Base-by-base conservation (phyloP, 2,329 filamentous ascomycete genomes). In the Calonectria henricotiae region DNA sequence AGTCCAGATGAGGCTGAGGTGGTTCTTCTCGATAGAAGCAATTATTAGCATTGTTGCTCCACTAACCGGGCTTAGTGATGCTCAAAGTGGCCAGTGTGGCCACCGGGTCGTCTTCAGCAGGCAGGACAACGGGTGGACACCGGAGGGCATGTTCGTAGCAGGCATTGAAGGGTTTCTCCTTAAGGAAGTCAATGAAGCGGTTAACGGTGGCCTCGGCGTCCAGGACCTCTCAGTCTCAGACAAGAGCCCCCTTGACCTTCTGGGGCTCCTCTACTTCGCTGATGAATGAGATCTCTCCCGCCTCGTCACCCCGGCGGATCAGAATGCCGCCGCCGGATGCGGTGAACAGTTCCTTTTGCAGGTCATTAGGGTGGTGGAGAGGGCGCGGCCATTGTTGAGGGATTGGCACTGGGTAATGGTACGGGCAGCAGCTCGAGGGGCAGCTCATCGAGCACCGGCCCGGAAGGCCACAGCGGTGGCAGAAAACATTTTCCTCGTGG, bases 301-400 rank as follows among this genome's bases (percentile, higher is more conserved):
- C 89, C 86, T 96, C 97, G 83, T 96, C 95, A 67, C 96, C 96
- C 49, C 95, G 90, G 75, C 95, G 91, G 79, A 98, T 97, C 70
- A 98, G 86, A 39, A 96, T 98, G 69, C 96, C 96, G 60, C 95
- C 96, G 74, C 96, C 96, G 11, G 94, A 96, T 83, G 98, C 95
- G 17, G 96, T 98, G 84, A 98, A 98, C 6, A 98, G 86, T 83
- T 99, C 96, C 85, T 96, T 98, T 84, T 98, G 95, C 44, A 98
- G 88, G 82, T 97, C 95, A 74, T 93, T 94, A 2, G 96, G 96
- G 84, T 98, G 95, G 77, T 96, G 77, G 94, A 97, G 23, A 96
- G 98, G 67, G 94, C 96, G 77, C 94, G 92, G 62, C 20, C 20
- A 20, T 20, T 20, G 20, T 20, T 20, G 20, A 20, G 20, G 20